Evolutionary conservation across 2,329 filamentous ascomycete genomes (phyloP), one percentile per base, ranked within the genome.

Genomic region (Mollisia scopiformis): DNA sequence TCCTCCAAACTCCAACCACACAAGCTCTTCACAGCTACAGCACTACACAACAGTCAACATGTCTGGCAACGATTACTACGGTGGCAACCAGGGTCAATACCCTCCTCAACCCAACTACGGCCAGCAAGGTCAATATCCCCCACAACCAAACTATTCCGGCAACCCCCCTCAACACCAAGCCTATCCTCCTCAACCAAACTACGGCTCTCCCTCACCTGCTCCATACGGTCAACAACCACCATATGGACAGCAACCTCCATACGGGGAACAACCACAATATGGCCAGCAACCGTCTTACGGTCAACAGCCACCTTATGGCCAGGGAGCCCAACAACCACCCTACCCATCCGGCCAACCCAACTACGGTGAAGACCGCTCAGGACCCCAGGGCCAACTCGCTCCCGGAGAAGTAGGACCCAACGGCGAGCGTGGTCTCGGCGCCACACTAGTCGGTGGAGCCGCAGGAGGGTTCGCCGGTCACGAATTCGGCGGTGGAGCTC

Each of bases 341-440:
- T 60, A 60, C 25, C 11, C 7, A 28, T 11, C 13, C 25, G 54
- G 54, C 2, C 64, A 69, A 49, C 58, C 63, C 13, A 49, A 31
- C 7, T 64, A 63, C 30, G 56, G 35, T 31, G 62, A 65, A n/a
- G 59, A 66, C 56, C 61, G 61, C 25, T 53, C 55, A 28, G 55
- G 55, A 55, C 63, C 35, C 52, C 21, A 51, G 59, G 65, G n/a
- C n/a, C n/a, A n/a, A n/a, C n/a, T n/a, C n/a, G n/a, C n/a, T n/a
- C 63, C 62, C 31, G 61, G 55, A 28, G 64, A 56, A 6, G 62
- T 65, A 6, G 69, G 63, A 14, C 65, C 65, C 31, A 75, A 78
- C 6, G 83, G 81, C 64, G 84, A 87, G 57, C 78, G 80, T 47
- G 84, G 84, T 8, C 76, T 87, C 13, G 78, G 84, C 13, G 80